phyloP scores from a whole-genome alignment of 345 rosid genomes.

The Clarkia xantiana region DNA sequence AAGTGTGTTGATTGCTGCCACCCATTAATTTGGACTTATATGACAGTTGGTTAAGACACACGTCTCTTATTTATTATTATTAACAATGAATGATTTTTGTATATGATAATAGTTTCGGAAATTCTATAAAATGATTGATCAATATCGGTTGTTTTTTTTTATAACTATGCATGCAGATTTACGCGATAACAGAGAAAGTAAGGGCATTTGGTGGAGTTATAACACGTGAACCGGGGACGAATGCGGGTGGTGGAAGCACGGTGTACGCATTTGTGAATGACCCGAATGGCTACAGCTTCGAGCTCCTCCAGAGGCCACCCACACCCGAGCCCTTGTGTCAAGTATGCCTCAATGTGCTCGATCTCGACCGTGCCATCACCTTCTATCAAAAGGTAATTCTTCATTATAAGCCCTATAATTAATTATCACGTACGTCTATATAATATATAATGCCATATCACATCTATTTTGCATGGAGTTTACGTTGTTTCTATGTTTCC shows the following conservation, averaged over 20 bases:
- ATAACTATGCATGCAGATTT: conserved; percentile 12
- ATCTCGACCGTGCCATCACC: conserved; percentile 26
- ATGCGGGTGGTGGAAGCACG: conserved; percentile 18
- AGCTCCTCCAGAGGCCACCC: conserved; percentile 26
- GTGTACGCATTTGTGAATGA: conserved; percentile 35
- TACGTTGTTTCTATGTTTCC: no score
- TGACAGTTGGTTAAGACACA: no score
- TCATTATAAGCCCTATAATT: no score
- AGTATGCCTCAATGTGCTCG: conserved; percentile 27
- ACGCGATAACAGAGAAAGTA: conserved; percentile 17
- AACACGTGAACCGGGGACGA: conserved; percentile 29
- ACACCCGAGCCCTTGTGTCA: conserved; percentile 38
- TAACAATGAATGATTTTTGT: no score
- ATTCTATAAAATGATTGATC: no score
- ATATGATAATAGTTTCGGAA: no score
- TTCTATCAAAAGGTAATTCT: conserved; percentile 28
- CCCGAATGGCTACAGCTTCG: conserved; percentile 30
- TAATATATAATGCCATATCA: no score
- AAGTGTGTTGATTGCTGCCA: not conserved
- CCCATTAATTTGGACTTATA: not conserved
- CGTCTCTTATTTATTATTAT: no score
- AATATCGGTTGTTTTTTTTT: no score
- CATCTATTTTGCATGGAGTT: no score
- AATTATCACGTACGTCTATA: no score
- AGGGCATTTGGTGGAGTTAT: conserved; percentile 21